These are phyloP conservation scores for Kentomonas sorsogonicus DNA, from an alignment of 208 protist species.

Conservation along the genomic window DNA sequence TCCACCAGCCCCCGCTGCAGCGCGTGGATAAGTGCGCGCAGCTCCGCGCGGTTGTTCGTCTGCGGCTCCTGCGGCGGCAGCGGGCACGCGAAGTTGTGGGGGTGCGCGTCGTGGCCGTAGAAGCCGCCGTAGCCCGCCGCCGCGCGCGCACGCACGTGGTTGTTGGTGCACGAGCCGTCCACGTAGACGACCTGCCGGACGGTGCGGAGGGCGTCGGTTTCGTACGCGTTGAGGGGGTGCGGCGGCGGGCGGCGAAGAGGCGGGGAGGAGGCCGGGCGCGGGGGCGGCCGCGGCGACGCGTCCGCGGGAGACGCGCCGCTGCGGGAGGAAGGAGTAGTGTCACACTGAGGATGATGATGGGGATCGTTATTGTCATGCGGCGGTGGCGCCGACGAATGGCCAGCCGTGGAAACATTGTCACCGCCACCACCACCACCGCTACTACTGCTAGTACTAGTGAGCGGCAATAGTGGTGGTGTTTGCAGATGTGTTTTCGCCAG, in stretches of 20 bases:
- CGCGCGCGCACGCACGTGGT: conserved; percentile 37
- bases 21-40: conserved; percentile 71
- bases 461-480: no score
- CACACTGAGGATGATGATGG: no score
- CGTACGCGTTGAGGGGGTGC: conserved; percentile 72
- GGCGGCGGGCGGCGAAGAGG: background rate
- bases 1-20: conserved; percentile 42
- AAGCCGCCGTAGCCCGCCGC: conserved; percentile 74
- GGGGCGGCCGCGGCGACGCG: no score
- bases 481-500: no score
- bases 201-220: background rate
- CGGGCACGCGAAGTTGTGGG: conserved; percentile 61
- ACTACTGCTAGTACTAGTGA: no score
- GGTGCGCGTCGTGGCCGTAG: conserved; percentile 51
- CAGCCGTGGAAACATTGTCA: no score
- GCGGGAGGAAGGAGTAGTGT: no score
- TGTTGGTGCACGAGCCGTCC: conserved; percentile 75
- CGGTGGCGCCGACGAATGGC: no score
- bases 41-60: conserved; percentile 83
- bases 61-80: conserved; percentile 50
- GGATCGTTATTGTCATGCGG: no score
- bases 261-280: background rate
- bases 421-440: no score
- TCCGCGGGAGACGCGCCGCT: no score
- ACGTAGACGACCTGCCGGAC: conserved; percentile 55